These are phyloP conservation scores for Marchantia paleacea DNA, from an alignment of 225 moss, liverwort and hornwort genomes.

Conservation along the genomic window DNA sequence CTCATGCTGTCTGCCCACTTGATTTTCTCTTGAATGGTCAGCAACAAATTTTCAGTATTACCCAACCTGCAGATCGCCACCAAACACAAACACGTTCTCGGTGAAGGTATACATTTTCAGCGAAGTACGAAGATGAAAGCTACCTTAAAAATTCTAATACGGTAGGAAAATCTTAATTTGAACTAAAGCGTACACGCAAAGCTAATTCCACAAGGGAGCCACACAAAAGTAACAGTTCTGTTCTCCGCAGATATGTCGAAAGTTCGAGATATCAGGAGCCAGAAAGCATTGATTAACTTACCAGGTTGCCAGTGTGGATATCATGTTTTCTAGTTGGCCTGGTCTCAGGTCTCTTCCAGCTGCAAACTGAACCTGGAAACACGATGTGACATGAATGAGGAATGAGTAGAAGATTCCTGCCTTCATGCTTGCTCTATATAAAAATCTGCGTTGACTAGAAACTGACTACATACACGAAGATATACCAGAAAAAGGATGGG, in stretches of 20 bases:
- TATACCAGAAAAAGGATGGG: background rate
- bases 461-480: too few species aligned
- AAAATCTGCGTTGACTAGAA: too few species aligned
- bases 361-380: constrained; percentile 78
- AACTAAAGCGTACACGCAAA: too few species aligned
- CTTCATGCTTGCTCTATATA: too few species aligned
- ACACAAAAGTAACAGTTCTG: too few species aligned
- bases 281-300: constrained; percentile 12
- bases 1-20: constrained; percentile 98
- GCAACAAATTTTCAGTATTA: constrained; percentile 73
- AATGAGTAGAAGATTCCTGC: background rate
- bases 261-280: background rate
- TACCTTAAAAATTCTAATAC: too few species aligned
- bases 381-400: background rate
- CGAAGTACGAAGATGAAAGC: background rate
- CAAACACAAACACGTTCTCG: background rate
- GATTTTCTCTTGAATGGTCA: constrained; percentile 93
- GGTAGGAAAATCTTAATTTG: too few species aligned
- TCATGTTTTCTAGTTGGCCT: constrained; percentile 86
- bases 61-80: constrained; percentile 54
- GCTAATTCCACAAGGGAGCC: background rate
- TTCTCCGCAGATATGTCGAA: too few species aligned
- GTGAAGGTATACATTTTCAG: background rate
- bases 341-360: constrained; percentile 95
- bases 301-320: constrained; percentile 71